A percentile compares a stretch with the other conserved stretches of the same genome.
phyloP scores from a whole-genome alignment of 202 grass and related monocot species.

The Setaria italica region DNA sequence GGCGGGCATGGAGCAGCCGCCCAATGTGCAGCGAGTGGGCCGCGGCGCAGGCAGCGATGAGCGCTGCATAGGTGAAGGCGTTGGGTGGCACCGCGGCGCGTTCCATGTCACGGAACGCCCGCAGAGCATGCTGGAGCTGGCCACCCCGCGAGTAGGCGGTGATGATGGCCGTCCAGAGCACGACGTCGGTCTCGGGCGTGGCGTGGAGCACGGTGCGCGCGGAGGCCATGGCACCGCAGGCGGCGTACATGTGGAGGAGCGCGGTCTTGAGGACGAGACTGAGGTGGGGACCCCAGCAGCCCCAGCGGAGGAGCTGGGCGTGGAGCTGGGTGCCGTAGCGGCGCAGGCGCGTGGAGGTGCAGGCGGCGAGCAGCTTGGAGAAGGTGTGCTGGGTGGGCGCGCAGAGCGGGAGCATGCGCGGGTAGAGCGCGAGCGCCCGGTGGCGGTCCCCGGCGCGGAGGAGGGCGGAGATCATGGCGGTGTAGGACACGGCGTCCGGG shows the following conservation, averaged over 20 bases:
- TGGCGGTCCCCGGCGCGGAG: slow-evolving; percentile 55
- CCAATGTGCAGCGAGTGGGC: slow-evolving; percentile 42
- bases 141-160: slow-evolving; percentile 51
- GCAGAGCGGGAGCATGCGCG: slow-evolving; percentile 51
- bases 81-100: slow-evolving; percentile 48
- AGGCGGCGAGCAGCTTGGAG: slow-evolving; percentile 56
- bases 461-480: slow-evolving; percentile 65
- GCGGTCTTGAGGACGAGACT: slow-evolving; percentile 77
- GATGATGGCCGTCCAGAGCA: slow-evolving; percentile 77
- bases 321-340: slow-evolving; percentile 59
- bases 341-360: slow-evolving; percentile 45
- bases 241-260: slow-evolving; percentile 76
- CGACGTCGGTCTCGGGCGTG: slow-evolving; percentile 64
- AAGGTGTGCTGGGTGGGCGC: slow-evolving; percentile 69
- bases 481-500: slow-evolving; percentile 72
- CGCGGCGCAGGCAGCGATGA: slow-evolving; percentile 60
- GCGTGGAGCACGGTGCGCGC: slow-evolving; percentile 56
- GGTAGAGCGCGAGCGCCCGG: slow-evolving; percentile 58
- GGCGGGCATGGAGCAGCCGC: slow-evolving; percentile 61
- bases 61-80: slow-evolving; percentile 65
- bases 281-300: slow-evolving; percentile 42
- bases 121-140: slow-evolving; percentile 49
- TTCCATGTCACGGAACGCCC: slow-evolving; percentile 64
- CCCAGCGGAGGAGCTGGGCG: slow-evolving; percentile 71
- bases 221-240: slow-evolving; percentile 51